Percentiles rank a stretch among this genome's conserved stretches.
Conservation (phyloP, 2,329 filamentous ascomycete genomes). For the Penicillium brevicompactum region DNA sequence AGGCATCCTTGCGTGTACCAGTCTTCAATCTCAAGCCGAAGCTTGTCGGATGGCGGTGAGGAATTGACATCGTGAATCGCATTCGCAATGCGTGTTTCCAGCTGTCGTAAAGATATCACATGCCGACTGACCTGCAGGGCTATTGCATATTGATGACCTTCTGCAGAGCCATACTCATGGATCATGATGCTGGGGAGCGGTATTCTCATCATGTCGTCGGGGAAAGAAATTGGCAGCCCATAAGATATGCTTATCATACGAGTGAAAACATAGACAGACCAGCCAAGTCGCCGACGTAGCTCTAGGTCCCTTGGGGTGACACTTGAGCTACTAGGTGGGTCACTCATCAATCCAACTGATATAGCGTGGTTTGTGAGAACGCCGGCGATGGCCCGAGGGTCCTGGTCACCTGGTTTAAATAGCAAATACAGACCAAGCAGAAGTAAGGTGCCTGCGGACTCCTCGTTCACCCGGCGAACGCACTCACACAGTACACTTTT, state of each 20-base stretch:
- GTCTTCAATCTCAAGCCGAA: constrained; percentile 50
- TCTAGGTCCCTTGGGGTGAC: constrained; percentile 28
- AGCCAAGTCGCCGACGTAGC: constrained; percentile 45
- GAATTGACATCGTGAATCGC: background rate
- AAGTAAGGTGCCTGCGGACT: constrained; percentile 47
- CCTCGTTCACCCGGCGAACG: constrained; percentile 37
- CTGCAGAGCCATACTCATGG: constrained; percentile 49
- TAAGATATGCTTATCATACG: constrained; percentile 49
- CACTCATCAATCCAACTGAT: background rate
- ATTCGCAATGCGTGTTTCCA: constrained; percentile 37
- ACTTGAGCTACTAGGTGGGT: background rate
- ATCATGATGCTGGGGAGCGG: constrained; percentile 49
- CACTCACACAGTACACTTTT: constrained; percentile 47
- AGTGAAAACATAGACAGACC: constrained; percentile 51
- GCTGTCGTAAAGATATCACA: constrained; percentile 48
- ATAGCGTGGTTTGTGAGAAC: background rate
- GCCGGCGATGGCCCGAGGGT: constrained; percentile 45
- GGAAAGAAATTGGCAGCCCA: constrained; percentile 45
- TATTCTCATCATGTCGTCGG: constrained; percentile 44
- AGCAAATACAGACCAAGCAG: constrained; percentile 49
- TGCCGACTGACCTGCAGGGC: constrained; percentile 50
- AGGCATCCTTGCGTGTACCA: constrained; percentile 53
- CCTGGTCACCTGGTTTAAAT: constrained; percentile 46
- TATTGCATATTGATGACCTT: constrained; percentile 41
- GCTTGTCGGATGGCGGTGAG: constrained; percentile 40